Conservation (phyloP, 805 yeast genomes). For the Blastobotrys robertii region DNA sequence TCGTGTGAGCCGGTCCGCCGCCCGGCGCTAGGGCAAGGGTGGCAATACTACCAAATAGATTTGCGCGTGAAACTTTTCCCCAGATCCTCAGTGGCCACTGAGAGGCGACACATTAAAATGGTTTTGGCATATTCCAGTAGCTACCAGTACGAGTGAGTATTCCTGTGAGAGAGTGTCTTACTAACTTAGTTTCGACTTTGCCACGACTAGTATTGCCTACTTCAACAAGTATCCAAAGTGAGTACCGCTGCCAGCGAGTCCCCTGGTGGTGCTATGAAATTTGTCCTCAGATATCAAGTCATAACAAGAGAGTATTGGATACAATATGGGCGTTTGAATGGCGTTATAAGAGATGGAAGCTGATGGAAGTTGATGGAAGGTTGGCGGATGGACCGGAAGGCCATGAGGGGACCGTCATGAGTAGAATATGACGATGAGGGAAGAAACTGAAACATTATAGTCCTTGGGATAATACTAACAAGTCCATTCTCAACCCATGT, state of each 20-base stretch:
- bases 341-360: not conserved
- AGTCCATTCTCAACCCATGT: slow-evolving; percentile 85
- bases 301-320: too few species aligned
- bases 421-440: too few species aligned
- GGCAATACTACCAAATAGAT: not conserved
- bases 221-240: slow-evolving; percentile 55
- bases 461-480: not conserved
- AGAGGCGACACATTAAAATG: slow-evolving; percentile 31
- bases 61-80: not conserved
- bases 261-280: not conserved
- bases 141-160: slow-evolving; percentile 43
- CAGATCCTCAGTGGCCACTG: not conserved
- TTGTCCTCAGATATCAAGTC: too few species aligned
- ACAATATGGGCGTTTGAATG: not conserved
- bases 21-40: not conserved
- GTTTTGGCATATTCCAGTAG: slow-evolving; percentile 49
- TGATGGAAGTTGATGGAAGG: not conserved
- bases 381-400: not conserved
- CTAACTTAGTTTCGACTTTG: slow-evolving; percentile 38
- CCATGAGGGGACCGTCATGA: not conserved
- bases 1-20: not conserved
- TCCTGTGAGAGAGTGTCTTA: not conserved
- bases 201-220: slow-evolving; percentile 66
- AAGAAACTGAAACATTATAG: not conserved
- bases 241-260: slow-evolving; percentile 5